Evolutionary conservation across 2,329 filamentous ascomycete species (phyloP), one percentile per base, ranked within the genome.

Genomic region (Leptographium wingfieldii): DNA sequence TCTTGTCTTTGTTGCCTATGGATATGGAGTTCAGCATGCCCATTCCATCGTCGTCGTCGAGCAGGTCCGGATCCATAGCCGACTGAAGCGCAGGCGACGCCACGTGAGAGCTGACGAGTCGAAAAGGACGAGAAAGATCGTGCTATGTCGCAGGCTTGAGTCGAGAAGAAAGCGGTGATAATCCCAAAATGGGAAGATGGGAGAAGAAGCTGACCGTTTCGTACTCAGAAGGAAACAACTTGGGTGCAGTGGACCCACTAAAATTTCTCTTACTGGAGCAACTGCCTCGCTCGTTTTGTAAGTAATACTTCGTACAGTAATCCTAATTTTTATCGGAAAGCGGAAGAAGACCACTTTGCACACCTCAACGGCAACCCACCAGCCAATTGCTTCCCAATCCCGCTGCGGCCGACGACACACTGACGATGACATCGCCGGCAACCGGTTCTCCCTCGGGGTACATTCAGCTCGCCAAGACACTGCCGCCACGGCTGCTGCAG

Each of bases 401-500:
- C 25, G 27, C 22, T 27, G 48, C 48, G 4, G 22, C 25, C 49
- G 27, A 52, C 16, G 25, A 29, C 25, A 52, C 49, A 3, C 51
- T 35, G 54, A 51, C 48, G 16, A 65, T 64, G 65, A 60, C 59
- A 2, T 52, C 63, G 49, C 57, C 55, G 48, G 25, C 35, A 2
- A 31, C 43, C 19, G 43, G 22, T 29, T 59, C 56, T 14, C 31
- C 62, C 1, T 43, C 63, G 22, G 61, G 62, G 57, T 75, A 77
- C 65, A 71, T 83, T 65, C 75, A 78, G 67, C 78, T 90, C 61
- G 88, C 88, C 62, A 83, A 85, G 73, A 77, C 81, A 65, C 83
- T 97, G 49, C 94, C 91, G 10, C 77, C 82, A 59, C 86, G 86
- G 49, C 82, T 99, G 54, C 82, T 87, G 69, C 84, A 85, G 68